Evolutionary conservation across 2,329 filamentous ascomycete genomes (phyloP).

Genomic region (Cercospora beticola): DNA sequence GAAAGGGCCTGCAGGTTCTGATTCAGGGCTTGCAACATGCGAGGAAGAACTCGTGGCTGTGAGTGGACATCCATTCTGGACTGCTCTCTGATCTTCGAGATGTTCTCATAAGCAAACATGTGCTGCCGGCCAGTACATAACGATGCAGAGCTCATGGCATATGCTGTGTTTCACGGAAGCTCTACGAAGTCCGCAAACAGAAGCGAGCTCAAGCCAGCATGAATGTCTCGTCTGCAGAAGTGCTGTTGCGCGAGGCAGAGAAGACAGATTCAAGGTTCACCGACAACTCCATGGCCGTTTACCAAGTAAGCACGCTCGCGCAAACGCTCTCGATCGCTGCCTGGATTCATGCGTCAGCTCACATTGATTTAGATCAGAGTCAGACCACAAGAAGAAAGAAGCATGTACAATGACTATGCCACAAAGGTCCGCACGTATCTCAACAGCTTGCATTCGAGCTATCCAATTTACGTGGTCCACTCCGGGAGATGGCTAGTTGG

Average conservation of each 20-base stretch:
- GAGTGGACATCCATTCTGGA: not conserved
- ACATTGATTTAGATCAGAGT: not conserved
- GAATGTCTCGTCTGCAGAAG: not conserved
- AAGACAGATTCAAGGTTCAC: not conserved
- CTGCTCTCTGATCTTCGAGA: not conserved
- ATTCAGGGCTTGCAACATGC: conserved; percentile 15
- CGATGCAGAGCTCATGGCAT: not conserved
- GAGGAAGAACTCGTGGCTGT: conserved; percentile 10
- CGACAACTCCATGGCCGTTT: not conserved
- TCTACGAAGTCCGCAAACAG: not conserved
- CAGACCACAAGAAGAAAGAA: not conserved
- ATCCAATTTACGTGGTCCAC: not conserved
- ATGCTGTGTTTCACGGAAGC: not conserved
- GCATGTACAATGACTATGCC: not conserved
- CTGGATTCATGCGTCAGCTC: not conserved
- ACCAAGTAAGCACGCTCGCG: not conserved
- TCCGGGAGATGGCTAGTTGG: not conserved
- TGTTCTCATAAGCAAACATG: not conserved
- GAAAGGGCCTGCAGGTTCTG: conserved; percentile 22
- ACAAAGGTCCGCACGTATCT: not conserved
- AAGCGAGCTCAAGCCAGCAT: not conserved
- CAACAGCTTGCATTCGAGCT: not conserved
- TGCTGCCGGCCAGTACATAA: not conserved
- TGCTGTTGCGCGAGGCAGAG: not conserved
- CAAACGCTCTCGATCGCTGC: not conserved